These are phyloP conservation scores for Climacium dendroides DNA, from an alignment of 225 moss, liverwort and hornwort species.

Conservation along the genomic window DNA sequence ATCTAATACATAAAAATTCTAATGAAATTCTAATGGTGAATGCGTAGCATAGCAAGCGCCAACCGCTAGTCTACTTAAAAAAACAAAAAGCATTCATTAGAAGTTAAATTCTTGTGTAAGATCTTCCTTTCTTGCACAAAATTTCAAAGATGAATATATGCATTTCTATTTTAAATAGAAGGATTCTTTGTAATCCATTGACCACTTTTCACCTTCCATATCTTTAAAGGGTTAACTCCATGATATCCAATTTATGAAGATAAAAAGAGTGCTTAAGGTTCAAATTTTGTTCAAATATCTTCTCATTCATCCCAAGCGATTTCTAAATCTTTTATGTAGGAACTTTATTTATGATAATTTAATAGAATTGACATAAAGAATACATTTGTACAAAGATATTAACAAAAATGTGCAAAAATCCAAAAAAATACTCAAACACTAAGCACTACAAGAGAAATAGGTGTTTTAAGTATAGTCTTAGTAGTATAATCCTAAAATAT, in stretches of 20 bases:
- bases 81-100: neutral
- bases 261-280: neutral
- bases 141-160: no score
- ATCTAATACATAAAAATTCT: no score
- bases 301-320: neutral
- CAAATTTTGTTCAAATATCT: neutral
- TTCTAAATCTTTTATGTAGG: neutral
- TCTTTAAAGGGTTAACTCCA: fast-evolving
- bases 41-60: no score
- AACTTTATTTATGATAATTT: neutral
- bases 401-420: neutral
- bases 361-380: neutral
- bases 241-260: neutral
- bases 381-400: neutral
- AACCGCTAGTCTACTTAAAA: no score
- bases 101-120: no score
- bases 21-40: no score
- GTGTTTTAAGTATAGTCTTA: no score
- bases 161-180: no score
- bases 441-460: no score
- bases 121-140: neutral
- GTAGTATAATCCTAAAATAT: no score
- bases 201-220: fast-evolving
- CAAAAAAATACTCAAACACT: no score
- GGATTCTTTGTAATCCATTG: no score